Evolutionary conservation across 2,329 filamentous ascomycete genomes (phyloP), one percentile per base, ranked within the genome.

Genomic region (Fusarium tuaranense): DNA sequence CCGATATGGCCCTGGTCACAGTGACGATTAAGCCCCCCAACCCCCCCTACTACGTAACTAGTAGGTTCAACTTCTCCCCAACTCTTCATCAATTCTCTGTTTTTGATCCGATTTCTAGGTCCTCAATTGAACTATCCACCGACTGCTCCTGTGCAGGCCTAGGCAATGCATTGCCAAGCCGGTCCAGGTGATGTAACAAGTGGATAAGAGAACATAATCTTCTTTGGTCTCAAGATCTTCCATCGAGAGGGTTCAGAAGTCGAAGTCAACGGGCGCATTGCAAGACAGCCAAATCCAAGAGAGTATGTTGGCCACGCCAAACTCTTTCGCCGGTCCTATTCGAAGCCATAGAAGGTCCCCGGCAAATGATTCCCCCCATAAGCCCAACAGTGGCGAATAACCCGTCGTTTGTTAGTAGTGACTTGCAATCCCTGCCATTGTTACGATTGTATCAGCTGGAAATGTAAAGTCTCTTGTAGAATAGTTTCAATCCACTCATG

Each of bases 251-350:
- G 20, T 12, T 53, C 60, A 70, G 13, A 57, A 70, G 14, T 7
- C 18, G 3, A 69, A 18, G 18, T 5, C 0, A 20, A 69, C 0
- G 2, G 6, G 10, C 13, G 30, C 13, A 18, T 20, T 9, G 41
- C 58, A 59, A 34, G 68, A 71, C 2, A 72, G 34, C 68, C 68
- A 71, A 13, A 61, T 58, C 68, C 70, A 72, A n/a, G 68, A 71
- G 4, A 65, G 65, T 3, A 62, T 25, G 2, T 14, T 9, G 4
- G 30, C 12, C 7, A 25, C 20, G 4, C 27, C 41, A 18, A 30
- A n/a, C 10, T 48, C 39, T 7, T 30, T 16, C 7, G 16, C 8
- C 13, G 38, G 38, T 13, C 57, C 64, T 10, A n/a, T 7, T 13
- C 65, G 36, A 10, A 48, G 12, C 68, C 65, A 72, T 6, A 63